These are phyloP conservation scores for Kwoniella europaea DNA, from an alignment of 768 basidiomycete species.

Conservation along the genomic window DNA sequence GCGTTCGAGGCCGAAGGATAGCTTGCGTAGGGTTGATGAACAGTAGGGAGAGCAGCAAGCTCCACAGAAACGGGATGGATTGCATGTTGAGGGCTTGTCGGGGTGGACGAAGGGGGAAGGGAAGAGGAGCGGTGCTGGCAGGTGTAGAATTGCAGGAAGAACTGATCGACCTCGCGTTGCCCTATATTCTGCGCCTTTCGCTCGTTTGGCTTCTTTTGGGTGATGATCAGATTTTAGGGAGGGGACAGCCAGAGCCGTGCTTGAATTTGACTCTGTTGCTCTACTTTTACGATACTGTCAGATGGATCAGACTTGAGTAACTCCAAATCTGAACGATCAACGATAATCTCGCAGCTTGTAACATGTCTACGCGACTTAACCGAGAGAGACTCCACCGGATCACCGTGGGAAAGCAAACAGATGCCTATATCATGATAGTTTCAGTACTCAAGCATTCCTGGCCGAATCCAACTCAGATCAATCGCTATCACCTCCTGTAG, in stretches of 20 bases:
- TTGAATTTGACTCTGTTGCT: too few species aligned
- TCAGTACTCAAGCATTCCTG: too few species aligned
- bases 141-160: not conserved
- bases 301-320: too few species aligned
- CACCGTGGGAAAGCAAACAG: conserved; percentile 28
- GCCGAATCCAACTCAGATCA: too few species aligned
- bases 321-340: not conserved
- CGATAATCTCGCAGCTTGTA: not conserved
- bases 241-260: too few species aligned
- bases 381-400: not conserved
- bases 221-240: too few species aligned
- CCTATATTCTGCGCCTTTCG: too few species aligned
- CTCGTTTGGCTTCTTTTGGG: too few species aligned
- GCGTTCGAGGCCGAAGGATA: conserved; percentile 30
- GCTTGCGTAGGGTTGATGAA: conserved; percentile 11
- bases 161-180: too few species aligned
- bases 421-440: too few species aligned
- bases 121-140: not conserved
- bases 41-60: conserved; percentile 24
- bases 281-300: too few species aligned
- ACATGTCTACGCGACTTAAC: not conserved
- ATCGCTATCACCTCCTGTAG: too few species aligned
- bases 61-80: conserved; percentile 14
- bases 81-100: conserved; percentile 1
- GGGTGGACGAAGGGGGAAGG: not conserved